Conservation (phyloP, 2,329 filamentous ascomycete genomes). For the Blumeria graminis region DNA sequence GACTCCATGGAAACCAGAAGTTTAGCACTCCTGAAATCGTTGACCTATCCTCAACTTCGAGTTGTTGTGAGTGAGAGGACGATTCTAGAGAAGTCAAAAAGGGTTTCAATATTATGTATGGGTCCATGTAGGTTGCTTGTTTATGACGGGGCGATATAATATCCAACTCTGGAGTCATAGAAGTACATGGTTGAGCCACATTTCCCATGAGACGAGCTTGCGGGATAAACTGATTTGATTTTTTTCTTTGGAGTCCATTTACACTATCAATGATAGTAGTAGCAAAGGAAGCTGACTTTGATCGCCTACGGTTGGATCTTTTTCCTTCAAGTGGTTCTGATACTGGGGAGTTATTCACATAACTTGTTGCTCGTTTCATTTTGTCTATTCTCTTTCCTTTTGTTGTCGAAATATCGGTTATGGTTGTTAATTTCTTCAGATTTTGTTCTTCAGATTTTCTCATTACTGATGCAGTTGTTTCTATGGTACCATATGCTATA, state of each 20-base stretch:
- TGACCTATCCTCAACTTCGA: slow-evolving; percentile 5
- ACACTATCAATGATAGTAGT: slow-evolving; percentile 20
- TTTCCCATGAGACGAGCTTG: slow-evolving; percentile 25
- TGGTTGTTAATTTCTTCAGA: slow-evolving; percentile 29
- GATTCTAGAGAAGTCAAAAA: slow-evolving; percentile 9
- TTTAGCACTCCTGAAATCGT: slow-evolving; percentile 12
- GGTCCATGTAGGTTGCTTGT: slow-evolving; percentile 2
- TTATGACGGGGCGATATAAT: slow-evolving; percentile 5
- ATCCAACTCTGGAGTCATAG: slow-evolving; percentile 16
- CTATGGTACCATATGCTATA: too few relatives aligned
- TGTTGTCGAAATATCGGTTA: slow-evolving; percentile 29
- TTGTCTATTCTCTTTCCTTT: slow-evolving; percentile 24
- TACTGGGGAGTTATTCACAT: slow-evolving; percentile 1
- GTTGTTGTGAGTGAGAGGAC: slow-evolving; percentile 11
- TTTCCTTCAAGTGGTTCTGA: slow-evolving; percentile 5
- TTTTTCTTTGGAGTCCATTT: slow-evolving; percentile 14
- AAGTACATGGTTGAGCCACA: slow-evolving; percentile 32
- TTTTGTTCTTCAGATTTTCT: slow-evolving; percentile 35
- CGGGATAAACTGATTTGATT: slow-evolving; percentile 16
- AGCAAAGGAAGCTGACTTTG: slow-evolving; percentile 22
- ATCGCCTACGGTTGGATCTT: slow-evolving; percentile 12
- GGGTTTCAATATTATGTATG: slow-evolving; percentile 5
- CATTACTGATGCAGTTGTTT: too few relatives aligned
- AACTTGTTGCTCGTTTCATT: slow-evolving; percentile 3
- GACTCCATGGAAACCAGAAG: slow-evolving; percentile 14